Conservation (phyloP, 163 green algal genomes). For the Scenedesmus sp. region DNA sequence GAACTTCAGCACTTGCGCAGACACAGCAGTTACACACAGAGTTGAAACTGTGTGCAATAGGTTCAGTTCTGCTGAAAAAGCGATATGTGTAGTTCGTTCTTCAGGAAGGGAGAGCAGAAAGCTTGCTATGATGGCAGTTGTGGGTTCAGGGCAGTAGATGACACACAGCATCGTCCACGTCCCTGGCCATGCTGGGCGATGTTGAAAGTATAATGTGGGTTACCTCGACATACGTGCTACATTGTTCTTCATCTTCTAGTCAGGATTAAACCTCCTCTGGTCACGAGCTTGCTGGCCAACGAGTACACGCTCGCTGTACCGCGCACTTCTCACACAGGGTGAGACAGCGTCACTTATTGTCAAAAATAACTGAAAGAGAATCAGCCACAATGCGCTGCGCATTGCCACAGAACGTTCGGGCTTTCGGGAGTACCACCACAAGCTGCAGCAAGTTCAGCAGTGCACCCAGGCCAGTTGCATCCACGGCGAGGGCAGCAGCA, state of each 20-base stretch:
- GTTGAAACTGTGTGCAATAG: too few species aligned
- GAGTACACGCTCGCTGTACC: background rate
- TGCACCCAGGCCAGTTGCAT: background rate
- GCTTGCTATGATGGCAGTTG: background rate
- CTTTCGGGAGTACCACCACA: background rate
- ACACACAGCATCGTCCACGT: too few species aligned
- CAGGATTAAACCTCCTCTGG: too few species aligned
- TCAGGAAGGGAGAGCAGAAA: too few species aligned
- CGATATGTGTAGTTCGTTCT: too few species aligned
- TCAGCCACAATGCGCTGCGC: constrained; percentile 1
- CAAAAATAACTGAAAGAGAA: background rate
- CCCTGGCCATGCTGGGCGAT: background rate
- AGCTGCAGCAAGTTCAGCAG: background rate
- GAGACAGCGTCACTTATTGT: background rate
- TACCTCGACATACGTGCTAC: too few species aligned
- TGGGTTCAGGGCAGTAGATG: background rate
- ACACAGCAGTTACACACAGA: too few species aligned
- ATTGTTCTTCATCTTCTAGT: background rate
- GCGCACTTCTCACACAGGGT: background rate
- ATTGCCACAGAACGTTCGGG: background rate
- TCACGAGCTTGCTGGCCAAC: background rate
- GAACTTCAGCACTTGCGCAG: too few species aligned
- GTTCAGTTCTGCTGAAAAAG: too few species aligned
- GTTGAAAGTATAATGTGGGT: background rate
- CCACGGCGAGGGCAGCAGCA: background rate